Conservation (phyloP, 257 asterid genomes). For the Forsythia suspensa region DNA sequence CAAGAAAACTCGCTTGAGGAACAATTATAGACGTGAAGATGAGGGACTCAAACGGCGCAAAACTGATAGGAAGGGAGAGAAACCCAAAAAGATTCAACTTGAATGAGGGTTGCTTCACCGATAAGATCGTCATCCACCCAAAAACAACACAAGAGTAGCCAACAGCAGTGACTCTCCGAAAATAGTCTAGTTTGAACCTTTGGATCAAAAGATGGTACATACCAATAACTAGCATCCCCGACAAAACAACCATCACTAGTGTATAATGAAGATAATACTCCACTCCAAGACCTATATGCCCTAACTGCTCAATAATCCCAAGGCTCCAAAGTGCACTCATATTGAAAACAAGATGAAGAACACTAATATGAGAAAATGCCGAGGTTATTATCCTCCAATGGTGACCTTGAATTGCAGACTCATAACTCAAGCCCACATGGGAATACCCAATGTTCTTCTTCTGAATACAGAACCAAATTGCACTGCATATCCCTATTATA, state of each 20-base stretch:
- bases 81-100: conserved; percentile 90
- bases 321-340: conserved; percentile 98
- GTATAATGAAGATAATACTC: conserved; percentile 85
- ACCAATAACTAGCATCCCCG: conserved; percentile 80
- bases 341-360: conserved; percentile 87
- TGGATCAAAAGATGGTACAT: conserved; percentile 78
- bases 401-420: conserved; percentile 78
- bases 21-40: conserved; percentile 90
- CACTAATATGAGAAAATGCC: conserved; percentile 89
- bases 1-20: conserved; percentile 94
- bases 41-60: conserved; percentile 93
- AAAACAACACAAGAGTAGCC: conserved; percentile 98
- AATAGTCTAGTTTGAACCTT: conserved; percentile 74
- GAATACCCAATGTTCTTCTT: conserved; percentile 83
- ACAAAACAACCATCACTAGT: conserved; percentile 65
- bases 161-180: conserved; percentile 89
- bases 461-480: conserved; percentile 86
- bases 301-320: conserved; percentile 73
- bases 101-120: conserved; percentile 80
- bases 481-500: conserved; percentile 69
- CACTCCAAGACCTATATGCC: conserved; percentile 70
- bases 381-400: conserved; percentile 93
- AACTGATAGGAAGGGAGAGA: conserved; percentile 92
- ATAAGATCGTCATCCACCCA: conserved; percentile 97
- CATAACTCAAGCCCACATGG: conserved; percentile 89